Base-by-base conservation (phyloP, 225 moss, liverwort and hornwort genomes). In the Physcomitrium patens region DNA sequence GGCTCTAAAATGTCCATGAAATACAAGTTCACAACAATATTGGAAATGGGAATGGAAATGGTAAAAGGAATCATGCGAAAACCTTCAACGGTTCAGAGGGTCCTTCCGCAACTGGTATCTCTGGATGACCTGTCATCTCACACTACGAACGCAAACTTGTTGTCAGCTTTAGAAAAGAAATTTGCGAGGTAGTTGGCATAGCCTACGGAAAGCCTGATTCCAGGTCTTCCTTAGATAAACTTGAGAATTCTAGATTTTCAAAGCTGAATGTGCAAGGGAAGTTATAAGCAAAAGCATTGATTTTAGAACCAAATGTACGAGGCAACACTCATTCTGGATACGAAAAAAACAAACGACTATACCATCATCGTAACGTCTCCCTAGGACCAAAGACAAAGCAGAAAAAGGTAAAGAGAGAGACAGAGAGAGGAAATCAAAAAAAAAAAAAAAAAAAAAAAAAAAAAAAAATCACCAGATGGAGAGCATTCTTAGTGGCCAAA, bases 51-150 rank as follows among this genome's bases (percentile, higher is more conserved):
- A 37, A 37, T 1, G 31, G 31, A 37, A 37, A 37, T 37, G 7
- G 46, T 8, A 14, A 66, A 16, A 65, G 60, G 37, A 59, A 72
- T 57, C 42, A 72, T 57, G 31, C 11, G 47, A 65, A 49, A 77
- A 96, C 96, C 86, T 89, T 89, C 73, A 80, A 26, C 60, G 92
- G 89, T 73, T 73, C 70, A 23, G 60, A 44, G 68, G 86, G 84
- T 10, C 96, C 96, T 70, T 94, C 94, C 56, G 89, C 96, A 77
- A 96, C 94, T 61, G 92, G 91, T n/a, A 92, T 58, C 67, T 89
- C 84, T 45, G 92, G 67, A 73, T 81, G 81, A 54, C 89, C 88
- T 69, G 90, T 89, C 80, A 91, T 41, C 76, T 92, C 96, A 81
- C 94, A 94, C 96, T 96, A 20, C 71, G 27, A 76, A 77, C 65